Evolutionary conservation across 2,329 filamentous ascomycete genomes (phyloP).

Genomic region (Phialemoniopsis sp.): DNA sequence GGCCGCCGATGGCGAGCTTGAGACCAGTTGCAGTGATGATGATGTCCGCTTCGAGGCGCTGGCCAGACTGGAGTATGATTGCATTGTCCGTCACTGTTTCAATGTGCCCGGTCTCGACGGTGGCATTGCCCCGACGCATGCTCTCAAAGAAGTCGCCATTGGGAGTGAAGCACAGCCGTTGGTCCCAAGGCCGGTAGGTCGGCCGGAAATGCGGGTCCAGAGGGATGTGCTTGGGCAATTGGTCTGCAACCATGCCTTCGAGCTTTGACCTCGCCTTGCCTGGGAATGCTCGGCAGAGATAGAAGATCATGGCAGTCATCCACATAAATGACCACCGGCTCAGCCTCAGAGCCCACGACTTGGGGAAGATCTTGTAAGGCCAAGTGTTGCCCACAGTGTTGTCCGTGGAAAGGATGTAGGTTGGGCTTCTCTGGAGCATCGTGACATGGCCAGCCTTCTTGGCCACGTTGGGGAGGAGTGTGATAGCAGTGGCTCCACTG

Average conservation of each 20-base stretch:
- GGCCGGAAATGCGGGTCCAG: slow-evolving; percentile 62
- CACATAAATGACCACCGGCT: slow-evolving; percentile 40
- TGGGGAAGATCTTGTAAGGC: no score
- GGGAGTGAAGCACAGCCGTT: slow-evolving; percentile 67
- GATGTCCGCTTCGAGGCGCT: slow-evolving; percentile 56
- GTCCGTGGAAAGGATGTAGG: slow-evolving; percentile 55
- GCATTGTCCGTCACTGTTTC: slow-evolving; percentile 41
- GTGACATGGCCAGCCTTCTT: slow-evolving; percentile 64
- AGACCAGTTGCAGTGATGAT: slow-evolving; percentile 68
- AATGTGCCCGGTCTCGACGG: slow-evolving; percentile 49
- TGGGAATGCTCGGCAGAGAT: slow-evolving; percentile 43
- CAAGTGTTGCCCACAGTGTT: slow-evolving; percentile 12
- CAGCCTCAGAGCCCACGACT: slow-evolving; percentile 16
- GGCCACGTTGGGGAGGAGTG: slow-evolving; percentile 67
- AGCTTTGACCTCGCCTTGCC: slow-evolving; percentile 41
- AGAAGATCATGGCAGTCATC: slow-evolving; percentile 42
- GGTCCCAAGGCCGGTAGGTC: slow-evolving; percentile 64
- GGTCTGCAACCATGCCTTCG: slow-evolving; percentile 32
- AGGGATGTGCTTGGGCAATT: slow-evolving; percentile 50
- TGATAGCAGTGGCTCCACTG: slow-evolving; percentile 75
- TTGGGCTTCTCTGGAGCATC: slow-evolving; percentile 77
- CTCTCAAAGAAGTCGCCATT: slow-evolving; percentile 53
- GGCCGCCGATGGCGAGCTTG: slow-evolving; percentile 53
- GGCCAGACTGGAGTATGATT: slow-evolving; percentile 41
- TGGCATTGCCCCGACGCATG: slow-evolving; percentile 36